These are phyloP conservation scores for Monosporascus sp. DNA, from an alignment of 2,329 filamentous ascomycete genomes.

Conservation along the genomic window DNA sequence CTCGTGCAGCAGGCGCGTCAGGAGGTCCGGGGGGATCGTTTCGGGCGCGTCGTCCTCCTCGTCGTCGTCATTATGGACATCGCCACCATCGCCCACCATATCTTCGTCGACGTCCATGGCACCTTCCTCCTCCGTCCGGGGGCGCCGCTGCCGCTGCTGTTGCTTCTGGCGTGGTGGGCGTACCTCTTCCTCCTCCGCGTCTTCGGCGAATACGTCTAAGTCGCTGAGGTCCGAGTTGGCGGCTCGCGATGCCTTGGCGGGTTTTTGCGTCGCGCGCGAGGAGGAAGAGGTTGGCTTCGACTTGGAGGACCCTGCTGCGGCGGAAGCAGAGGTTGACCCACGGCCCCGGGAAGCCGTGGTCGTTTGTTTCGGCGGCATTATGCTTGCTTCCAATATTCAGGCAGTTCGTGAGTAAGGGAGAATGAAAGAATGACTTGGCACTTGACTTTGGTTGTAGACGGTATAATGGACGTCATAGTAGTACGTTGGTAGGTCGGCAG, in stretches of 20 bases:
- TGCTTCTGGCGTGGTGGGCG: slow-evolving; percentile 2
- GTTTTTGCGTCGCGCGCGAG: slow-evolving; percentile 2
- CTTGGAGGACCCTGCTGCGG: slow-evolving; percentile 8
- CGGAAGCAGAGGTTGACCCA: slow-evolving; percentile 6
- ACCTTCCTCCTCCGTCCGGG: slow-evolving; percentile 8
- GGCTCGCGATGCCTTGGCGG: slow-evolving; percentile 5
- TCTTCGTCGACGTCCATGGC: slow-evolving; percentile 3
- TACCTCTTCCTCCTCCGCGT: slow-evolving; percentile 14
- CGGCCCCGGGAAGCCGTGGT: slow-evolving; percentile 31
- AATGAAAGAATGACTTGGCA: too few species aligned
- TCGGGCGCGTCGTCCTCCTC: slow-evolving; percentile 35
- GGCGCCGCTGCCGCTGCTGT: slow-evolving; percentile 7
- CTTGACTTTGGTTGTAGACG: too few species aligned
- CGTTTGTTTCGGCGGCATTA: slow-evolving; percentile 39
- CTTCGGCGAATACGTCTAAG: slow-evolving; percentile 22
- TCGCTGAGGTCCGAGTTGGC: slow-evolving; percentile 12
- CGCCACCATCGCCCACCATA: slow-evolving; percentile 13
- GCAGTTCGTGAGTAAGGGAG: too few species aligned
- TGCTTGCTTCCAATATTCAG: neutral
- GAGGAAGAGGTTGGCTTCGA: neutral
- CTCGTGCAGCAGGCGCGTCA: slow-evolving; percentile 73
- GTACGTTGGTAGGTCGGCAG: too few species aligned
- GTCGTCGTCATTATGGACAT: slow-evolving; percentile 23
- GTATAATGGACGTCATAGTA: too few species aligned
- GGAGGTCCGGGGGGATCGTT: slow-evolving; percentile 65